Evolutionary conservation across 1,284 basidiomycete species (phyloP).

Genomic region (Bjerkandera adusta): DNA sequence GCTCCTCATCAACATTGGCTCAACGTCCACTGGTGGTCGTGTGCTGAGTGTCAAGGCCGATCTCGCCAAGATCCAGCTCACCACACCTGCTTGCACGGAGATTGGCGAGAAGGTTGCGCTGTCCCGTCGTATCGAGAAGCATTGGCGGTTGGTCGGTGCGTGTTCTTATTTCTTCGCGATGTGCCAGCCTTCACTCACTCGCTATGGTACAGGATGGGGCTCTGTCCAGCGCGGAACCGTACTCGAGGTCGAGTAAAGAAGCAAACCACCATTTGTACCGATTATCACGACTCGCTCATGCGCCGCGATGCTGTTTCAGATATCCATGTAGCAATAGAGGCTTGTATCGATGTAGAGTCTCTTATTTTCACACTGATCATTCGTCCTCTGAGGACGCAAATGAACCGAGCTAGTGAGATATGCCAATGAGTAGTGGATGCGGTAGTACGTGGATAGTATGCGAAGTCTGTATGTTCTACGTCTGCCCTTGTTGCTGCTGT

Average conservation of each 20-base stretch:
- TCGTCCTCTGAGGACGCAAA: too few species aligned
- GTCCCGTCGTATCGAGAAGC: slow-evolving; percentile 93
- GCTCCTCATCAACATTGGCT: slow-evolving; percentile 92
- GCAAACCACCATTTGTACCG: neutral
- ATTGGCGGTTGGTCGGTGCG: slow-evolving; percentile 89
- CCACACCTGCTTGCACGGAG: slow-evolving; percentile 91
- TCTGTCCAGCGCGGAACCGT: slow-evolving; percentile 57
- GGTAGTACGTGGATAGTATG: too few species aligned
- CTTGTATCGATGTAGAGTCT: slow-evolving; percentile 19
- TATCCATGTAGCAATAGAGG: slow-evolving; percentile 20
- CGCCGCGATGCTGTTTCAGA: slow-evolving; percentile 8
- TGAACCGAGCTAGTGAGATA: too few species aligned
- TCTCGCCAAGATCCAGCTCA: slow-evolving; percentile 89
- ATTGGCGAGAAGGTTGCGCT: slow-evolving; percentile 95
- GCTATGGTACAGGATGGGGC: slow-evolving; percentile 44
- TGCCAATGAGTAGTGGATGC: too few species aligned
- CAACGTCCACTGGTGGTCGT: slow-evolving; percentile 91
- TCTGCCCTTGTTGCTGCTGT: slow-evolving; percentile 1
- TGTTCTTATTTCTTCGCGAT: slow-evolving; percentile 16
- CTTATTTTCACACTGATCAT: too few species aligned
- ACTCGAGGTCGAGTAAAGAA: slow-evolving; percentile 45
- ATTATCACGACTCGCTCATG: slow-evolving; percentile 1
- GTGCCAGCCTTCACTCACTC: slow-evolving; percentile 3
- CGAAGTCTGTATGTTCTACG: neutral
- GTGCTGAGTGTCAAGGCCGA: slow-evolving; percentile 91